These are phyloP conservation scores for Penicillium cataractarum DNA, from an alignment of 495 filamentous ascomycete genomes.

Conservation along the genomic window DNA sequence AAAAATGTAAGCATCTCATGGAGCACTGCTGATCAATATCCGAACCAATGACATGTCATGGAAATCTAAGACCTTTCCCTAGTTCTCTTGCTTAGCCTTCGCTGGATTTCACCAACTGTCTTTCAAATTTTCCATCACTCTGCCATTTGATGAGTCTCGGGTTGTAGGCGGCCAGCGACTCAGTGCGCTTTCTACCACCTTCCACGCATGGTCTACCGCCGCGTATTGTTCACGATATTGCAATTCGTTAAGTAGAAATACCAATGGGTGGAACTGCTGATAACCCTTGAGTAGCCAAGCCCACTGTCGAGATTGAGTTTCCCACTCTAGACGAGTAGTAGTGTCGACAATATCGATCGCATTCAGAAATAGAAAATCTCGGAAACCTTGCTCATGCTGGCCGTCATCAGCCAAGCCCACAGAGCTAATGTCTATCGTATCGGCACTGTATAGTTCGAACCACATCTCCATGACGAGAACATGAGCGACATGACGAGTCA, in stretches of 20 bases:
- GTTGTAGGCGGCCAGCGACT: neutral
- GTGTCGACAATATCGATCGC: constrained; percentile 4
- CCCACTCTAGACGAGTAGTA: neutral
- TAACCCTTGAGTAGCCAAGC: neutral
- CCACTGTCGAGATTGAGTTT: neutral
- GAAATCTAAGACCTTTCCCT: neutral
- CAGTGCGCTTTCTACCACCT: neutral
- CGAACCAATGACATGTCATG: neutral
- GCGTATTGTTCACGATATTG: neutral
- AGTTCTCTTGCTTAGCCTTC: neutral
- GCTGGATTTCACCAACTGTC: neutral
- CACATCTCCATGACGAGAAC: constrained; percentile 8
- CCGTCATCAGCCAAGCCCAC: neutral
- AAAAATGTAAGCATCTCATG: neutral
- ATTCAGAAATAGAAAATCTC: neutral
- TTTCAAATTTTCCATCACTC: neutral
- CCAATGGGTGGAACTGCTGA: constrained; percentile 3
- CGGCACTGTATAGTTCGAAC: constrained; percentile 7
- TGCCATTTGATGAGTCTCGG: neutral
- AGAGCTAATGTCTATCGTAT: neutral
- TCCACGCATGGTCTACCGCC: neutral
- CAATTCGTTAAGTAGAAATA: neutral
- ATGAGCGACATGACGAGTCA: constrained; percentile 6
- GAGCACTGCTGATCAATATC: neutral
- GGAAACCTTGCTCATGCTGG: neutral